Evolutionary conservation across 306 rosid species (phyloP).

Genomic region (Glycine latifolia): DNA sequence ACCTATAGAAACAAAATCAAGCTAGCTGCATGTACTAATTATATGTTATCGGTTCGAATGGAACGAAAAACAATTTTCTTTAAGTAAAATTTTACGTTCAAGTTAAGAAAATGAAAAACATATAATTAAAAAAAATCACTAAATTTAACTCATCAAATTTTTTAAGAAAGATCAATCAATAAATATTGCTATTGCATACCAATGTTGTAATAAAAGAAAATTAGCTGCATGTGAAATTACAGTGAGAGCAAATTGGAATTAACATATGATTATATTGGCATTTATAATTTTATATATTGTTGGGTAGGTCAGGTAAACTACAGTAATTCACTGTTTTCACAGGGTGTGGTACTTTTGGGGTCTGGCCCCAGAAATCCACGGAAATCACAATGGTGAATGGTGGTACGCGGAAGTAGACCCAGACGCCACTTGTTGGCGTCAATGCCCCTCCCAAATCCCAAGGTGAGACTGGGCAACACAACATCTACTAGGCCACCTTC

Average conservation of each 20-base stretch:
- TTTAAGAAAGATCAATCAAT: no score
- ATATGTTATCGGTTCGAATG: no score
- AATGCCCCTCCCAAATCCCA: conserved; percentile 41
- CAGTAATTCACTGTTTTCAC: conserved; percentile 21
- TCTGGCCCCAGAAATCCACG: conserved; percentile 31
- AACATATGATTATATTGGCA: no score
- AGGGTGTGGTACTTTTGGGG: not conserved
- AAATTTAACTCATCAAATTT: no score
- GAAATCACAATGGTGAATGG: conserved; percentile 37
- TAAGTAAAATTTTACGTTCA: no score
- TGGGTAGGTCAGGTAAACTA: conserved; percentile 5
- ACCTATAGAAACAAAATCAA: not conserved
- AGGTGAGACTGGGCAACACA: not conserved
- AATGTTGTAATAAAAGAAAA: no score
- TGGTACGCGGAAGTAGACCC: conserved; percentile 37
- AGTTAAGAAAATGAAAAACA: no score
- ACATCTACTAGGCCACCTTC: no score
- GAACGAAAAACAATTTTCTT: no score
- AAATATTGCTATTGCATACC: no score
- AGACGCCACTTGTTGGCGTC: conserved; percentile 29
- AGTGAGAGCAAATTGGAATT: conserved; percentile 8
- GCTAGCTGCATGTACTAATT: not conserved
- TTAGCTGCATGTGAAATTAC: conserved; percentile 16
- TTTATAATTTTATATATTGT: not conserved
- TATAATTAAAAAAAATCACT: no score